phyloP scores from a whole-genome alignment of 2,329 filamentous ascomycete species.

The Thyridium curvatum region DNA sequence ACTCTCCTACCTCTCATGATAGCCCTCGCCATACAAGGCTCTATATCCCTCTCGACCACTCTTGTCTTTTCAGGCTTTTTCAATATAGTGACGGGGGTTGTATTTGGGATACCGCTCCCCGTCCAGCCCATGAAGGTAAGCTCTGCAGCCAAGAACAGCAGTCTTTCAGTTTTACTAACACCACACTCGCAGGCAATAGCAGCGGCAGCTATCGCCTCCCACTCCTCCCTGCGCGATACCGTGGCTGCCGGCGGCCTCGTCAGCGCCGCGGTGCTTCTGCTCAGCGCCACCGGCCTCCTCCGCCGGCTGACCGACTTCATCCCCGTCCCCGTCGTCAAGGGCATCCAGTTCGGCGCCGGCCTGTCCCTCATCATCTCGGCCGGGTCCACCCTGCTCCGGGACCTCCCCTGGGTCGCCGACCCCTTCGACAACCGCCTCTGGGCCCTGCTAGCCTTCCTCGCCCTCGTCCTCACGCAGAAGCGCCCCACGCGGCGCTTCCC shows the following conservation, averaged over 20 bases:
- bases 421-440: slow-evolving; percentile 75
- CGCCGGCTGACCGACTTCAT: slow-evolving; percentile 66
- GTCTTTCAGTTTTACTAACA: neutral
- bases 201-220: slow-evolving; percentile 72
- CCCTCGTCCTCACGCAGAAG: slow-evolving; percentile 59
- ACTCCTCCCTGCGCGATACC: slow-evolving; percentile 62
- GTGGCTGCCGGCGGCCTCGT: slow-evolving; percentile 82
- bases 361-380: slow-evolving; percentile 76
- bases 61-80: slow-evolving; percentile 83
- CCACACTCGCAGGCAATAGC: slow-evolving; percentile 62
- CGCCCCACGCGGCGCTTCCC: slow-evolving; percentile 57
- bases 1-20: slow-evolving; percentile 87
- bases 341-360: slow-evolving; percentile 89
- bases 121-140: slow-evolving; percentile 77
- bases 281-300: slow-evolving; percentile 76
- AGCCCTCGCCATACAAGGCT: slow-evolving; percentile 70
- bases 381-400: slow-evolving; percentile 59
- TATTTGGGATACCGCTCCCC: slow-evolving; percentile 84
- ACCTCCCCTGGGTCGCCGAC: slow-evolving; percentile 56
- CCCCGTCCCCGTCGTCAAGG: slow-evolving; percentile 84
- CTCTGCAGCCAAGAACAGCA: neutral
- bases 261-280: slow-evolving; percentile 62
- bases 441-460: slow-evolving; percentile 66
- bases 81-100: slow-evolving; percentile 74
- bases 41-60: slow-evolving; percentile 76